These are phyloP conservation scores for Metschnikowia picachoensis DNA, from an alignment of 805 yeast species.

Conservation along the genomic window DNA sequence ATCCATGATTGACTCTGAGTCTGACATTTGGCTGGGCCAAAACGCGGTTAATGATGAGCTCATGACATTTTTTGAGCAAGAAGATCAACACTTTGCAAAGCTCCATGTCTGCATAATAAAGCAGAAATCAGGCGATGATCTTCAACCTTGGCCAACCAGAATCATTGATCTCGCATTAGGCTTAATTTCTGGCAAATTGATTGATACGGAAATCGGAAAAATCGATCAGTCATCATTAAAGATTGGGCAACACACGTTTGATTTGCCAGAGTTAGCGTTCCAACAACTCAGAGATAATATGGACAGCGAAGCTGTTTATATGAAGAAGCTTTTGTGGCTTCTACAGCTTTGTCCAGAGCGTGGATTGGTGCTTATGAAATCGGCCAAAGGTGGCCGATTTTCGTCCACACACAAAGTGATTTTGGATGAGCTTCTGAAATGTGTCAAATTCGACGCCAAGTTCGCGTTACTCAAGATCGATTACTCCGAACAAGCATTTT, in stretches of 20 bases:
- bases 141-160: slow-evolving; percentile 5
- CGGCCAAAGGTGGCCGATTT: slow-evolving; percentile 23
- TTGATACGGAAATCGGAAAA: neutral
- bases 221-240: neutral
- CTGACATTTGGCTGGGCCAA: slow-evolving; percentile 12
- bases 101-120: slow-evolving; percentile 10
- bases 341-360: slow-evolving; percentile 25
- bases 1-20: slow-evolving; percentile 7
- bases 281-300: slow-evolving; percentile 16
- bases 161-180: slow-evolving; percentile 10
- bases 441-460: slow-evolving; percentile 19
- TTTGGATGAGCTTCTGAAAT: slow-evolving; percentile 26
- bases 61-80: slow-evolving; percentile 3
- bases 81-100: neutral
- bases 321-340: slow-evolving; percentile 30
- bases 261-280: slow-evolving; percentile 10
- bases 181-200: slow-evolving; percentile 5
- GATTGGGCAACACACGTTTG: neutral
- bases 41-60: slow-evolving; percentile 14
- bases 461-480: slow-evolving; percentile 33
- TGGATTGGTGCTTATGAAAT: slow-evolving; percentile 32
- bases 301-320: slow-evolving; percentile 23
- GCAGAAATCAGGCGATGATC: slow-evolving; percentile 8
- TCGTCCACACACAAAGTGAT: slow-evolving; percentile 28
- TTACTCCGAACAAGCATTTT: slow-evolving; percentile 29